These are phyloP conservation scores for Suillus luteus DNA, from an alignment of 768 basidiomycete genomes.

Conservation along the genomic window DNA sequence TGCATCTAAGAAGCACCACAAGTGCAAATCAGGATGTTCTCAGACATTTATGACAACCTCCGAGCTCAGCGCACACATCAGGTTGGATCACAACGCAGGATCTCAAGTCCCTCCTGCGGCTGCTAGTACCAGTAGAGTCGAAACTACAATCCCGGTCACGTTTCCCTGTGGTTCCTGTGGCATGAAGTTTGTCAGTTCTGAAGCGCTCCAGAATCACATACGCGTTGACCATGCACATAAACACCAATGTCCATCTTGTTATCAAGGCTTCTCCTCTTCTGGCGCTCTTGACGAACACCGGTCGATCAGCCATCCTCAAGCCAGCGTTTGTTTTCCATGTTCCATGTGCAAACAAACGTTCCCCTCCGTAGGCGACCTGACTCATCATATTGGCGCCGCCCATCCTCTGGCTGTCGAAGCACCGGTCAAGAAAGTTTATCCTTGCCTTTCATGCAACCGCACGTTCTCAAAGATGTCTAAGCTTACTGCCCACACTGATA, in stretches of 20 bases:
- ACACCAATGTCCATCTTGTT: conserved; percentile 8
- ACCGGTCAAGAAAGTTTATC: background rate
- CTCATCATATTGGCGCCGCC: background rate
- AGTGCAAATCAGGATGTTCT: conserved; percentile 4
- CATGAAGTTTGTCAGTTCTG: background rate
- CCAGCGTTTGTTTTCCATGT: background rate
- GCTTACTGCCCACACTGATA: conserved; percentile 27
- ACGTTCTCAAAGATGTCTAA: conserved; percentile 22
- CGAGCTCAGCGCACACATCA: conserved; percentile 8
- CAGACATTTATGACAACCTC: conserved; percentile 6
- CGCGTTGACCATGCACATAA: background rate
- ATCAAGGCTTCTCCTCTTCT: conserved; percentile 1
- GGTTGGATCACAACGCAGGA: background rate
- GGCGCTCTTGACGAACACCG: background rate
- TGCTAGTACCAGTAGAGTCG: background rate
- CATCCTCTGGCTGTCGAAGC: background rate
- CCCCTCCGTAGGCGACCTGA: background rate
- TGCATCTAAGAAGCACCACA: conserved; percentile 8
- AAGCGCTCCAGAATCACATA: conserved; percentile 8
- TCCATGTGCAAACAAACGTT: conserved; percentile 1
- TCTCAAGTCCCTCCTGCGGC: background rate
- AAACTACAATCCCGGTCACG: background rate
- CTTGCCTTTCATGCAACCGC: conserved; percentile 23
- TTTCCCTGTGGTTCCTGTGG: conserved; percentile 2
- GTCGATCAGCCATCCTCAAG: conserved; percentile 2